phyloP scores from a whole-genome alignment of 1,139 yeast species.

The Nadsonia starkeyi-henricii region DNA sequence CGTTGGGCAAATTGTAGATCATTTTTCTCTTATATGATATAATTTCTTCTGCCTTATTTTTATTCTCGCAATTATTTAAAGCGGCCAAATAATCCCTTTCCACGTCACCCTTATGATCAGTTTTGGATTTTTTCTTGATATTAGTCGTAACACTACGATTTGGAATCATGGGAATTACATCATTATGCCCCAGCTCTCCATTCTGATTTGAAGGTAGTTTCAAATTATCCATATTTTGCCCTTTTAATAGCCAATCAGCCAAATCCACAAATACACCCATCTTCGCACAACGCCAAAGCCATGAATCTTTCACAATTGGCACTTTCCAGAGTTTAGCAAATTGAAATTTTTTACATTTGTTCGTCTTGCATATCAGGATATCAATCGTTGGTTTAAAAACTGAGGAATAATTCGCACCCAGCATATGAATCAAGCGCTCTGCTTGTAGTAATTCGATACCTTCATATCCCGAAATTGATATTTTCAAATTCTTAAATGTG shows the following conservation, averaged over 20 bases:
- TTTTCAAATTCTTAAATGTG: conserved; percentile 27
- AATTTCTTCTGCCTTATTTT: no score
- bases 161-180: no score
- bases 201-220: not conserved
- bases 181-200: no score
- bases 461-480: conserved; percentile 66
- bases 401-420: conserved; percentile 35
- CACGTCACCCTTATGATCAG: no score
- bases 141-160: no score
- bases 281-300: not conserved
- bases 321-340: not conserved
- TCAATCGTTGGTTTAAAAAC: conserved; percentile 25
- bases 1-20: no score
- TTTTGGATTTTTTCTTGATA: no score
- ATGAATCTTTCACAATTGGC: not conserved
- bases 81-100: no score
- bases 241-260: not conserved
- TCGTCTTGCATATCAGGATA: not conserved
- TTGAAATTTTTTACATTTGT: not conserved
- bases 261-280: not conserved
- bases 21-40: no score
- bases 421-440: conserved; percentile 39
- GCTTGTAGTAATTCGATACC: conserved; percentile 75
- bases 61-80: no score
- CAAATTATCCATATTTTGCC: not conserved